Evolutionary conservation across 495 filamentous ascomycete species (phyloP).

Genomic region (Daldinia grandis): DNA sequence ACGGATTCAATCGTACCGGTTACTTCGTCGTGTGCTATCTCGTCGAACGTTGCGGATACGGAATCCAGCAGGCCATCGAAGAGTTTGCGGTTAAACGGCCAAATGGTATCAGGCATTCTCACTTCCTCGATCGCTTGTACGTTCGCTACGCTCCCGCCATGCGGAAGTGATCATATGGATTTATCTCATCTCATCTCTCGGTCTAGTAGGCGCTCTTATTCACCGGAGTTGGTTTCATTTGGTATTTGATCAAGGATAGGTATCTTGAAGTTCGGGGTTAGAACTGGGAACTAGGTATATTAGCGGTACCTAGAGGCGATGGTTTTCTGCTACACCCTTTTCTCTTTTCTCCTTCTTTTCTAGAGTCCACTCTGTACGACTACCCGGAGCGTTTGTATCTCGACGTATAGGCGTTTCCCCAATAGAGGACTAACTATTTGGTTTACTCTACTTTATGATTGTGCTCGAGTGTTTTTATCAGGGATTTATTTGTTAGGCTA

Average conservation of each 20-base stretch:
- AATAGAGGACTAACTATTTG: constrained; percentile 16
- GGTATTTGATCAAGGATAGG: not conserved
- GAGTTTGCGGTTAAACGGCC: constrained; percentile 77
- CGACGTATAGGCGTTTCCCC: constrained; percentile 18
- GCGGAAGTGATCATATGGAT: not conserved
- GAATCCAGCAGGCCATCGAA: constrained; percentile 79
- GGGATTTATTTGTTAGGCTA: not conserved
- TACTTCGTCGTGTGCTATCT: constrained; percentile 93
- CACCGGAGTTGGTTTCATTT: not conserved
- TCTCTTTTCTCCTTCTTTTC: not conserved
- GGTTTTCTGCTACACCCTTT: not conserved
- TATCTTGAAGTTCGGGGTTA: not conserved
- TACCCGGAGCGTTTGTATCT: constrained; percentile 12
- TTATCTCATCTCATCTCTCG: not conserved
- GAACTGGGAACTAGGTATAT: not conserved
- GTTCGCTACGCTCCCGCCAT: constrained; percentile 67
- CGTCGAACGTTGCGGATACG: constrained; percentile 78
- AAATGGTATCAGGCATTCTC: constrained; percentile 86
- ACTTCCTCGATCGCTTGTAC: constrained; percentile 88
- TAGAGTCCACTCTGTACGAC: not conserved
- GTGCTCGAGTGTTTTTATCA: not conserved
- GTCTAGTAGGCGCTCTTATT: not conserved
- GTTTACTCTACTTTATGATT: not conserved
- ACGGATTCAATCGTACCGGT: constrained; percentile 91
- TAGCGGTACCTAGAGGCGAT: not conserved